Base-by-base conservation (phyloP, 2,329 filamentous ascomycete genomes). In the Dactylellina parvicollis region DNA sequence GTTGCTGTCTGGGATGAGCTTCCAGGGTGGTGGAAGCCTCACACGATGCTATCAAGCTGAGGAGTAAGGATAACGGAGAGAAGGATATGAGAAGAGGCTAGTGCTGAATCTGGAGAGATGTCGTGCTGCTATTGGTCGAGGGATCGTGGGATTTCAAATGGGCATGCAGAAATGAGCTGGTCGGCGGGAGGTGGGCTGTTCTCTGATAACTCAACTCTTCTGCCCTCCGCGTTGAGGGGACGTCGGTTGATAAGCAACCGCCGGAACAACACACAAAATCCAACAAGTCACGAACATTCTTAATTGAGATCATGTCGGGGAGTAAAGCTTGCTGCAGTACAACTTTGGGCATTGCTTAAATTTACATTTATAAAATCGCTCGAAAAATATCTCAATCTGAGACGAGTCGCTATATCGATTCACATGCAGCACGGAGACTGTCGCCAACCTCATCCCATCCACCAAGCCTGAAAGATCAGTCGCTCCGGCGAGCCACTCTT, bases 21-120 rank as follows among this genome's bases (percentile, higher is more conserved):
- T 65, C 69, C 69, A 66, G 60, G 52, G 18, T 66, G 57, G 57
- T 64, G 69, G 60, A 66, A 73, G 62, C 59, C 69, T 59, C 69
- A 69, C 52, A 61, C 54, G 42, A 36, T 47, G 14, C 32, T 9
- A 24, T 38, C 38, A 44, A 59, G 40, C 42, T 38, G 36, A 40
- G 49, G 30, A 50, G 32, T n/a, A 52, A 42, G 16, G 40, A 36
- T 42, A 55, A n/a, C n/a, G n/a, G n/a, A n/a, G n/a, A n/a, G n/a
- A n/a, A 65, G 60, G 59, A 34, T 46, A 38, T 30, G 30, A 56
- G 56, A 44, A 32, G 56, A 47, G 26, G 32, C 64, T 60, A 54
- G 55, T 32, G 55, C 38, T 38, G 20, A 56, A 52, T 55, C 47
- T 50, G 47, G 26, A 46, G 59, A 38, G 64, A 69, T 32, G 64